Base-by-base conservation (phyloP, 139 green algal genomes). In the Chlamydomonas schloesseri region DNA sequence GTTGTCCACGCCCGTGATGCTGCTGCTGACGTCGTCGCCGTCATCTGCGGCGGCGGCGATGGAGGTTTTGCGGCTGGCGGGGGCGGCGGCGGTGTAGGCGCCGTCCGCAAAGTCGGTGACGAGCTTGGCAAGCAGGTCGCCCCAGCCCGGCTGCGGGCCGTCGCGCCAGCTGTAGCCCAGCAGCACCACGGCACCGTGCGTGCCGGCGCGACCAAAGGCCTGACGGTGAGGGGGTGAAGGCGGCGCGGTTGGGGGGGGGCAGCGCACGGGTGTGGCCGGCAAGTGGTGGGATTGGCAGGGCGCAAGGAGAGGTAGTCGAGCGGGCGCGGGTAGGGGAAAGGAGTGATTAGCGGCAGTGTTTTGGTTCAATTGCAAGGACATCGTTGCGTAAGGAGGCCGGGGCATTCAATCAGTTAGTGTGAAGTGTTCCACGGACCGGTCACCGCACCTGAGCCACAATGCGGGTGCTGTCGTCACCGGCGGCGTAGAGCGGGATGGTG, bases 151-250 rank as follows among this genome's bases (percentile, higher is more conserved):
- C 72, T 79, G n/a, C 15, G 47, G 29, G 46, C 72, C 73, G 21
- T 81, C 73, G 14, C 23, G n/a, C 73, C 73, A 81, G 73, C n/a
- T 33, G 73, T 81, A 81, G 31, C 73, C 73, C 5, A 81, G 53
- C 53, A 55, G 69, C 53, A 81, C 73, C 4, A 81, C 31, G 31
- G 73, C 73, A 31, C 73, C 73, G 9, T 21, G 73, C 8, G 11
- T 24, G 53, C 73, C 73, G 31, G 69, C 53, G 53, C 62, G 62
- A 31, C 31, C 73, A 31, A 81, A 81, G 20, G 73, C 73, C 73
- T 81, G 73, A 5, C 4, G 8, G 71, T 15, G 24, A 2, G 11
- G 13, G n/a, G 31, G 14, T 46, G 8, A 50, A 50, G 42, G 42
- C 42, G 42, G 42, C 42, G 42, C 42, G 42, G 42, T 8, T 13